A percentile compares a stretch with the other conserved stretches of the same genome.
Evolutionary conservation across 2,329 filamentous ascomycete genomes (phyloP).

Genomic region (Fusarium odoratissimum): DNA sequence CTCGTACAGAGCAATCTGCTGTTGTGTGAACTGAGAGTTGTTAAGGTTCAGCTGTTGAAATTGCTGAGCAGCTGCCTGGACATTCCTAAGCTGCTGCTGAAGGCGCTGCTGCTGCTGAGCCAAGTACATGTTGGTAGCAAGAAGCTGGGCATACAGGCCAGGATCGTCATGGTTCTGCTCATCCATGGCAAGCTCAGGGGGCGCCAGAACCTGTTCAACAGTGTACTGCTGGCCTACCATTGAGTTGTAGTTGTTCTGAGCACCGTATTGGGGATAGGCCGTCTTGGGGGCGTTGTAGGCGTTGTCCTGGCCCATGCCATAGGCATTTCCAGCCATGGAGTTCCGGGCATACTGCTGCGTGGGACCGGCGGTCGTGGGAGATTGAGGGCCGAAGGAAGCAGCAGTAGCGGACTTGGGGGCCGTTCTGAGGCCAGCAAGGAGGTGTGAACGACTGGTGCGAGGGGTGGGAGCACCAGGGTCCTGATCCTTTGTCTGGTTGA

Average conservation of each 20-base stretch:
- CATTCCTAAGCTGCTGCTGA: slow-evolving; percentile 88
- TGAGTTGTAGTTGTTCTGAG: slow-evolving; percentile 49
- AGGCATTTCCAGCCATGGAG: slow-evolving; percentile 58
- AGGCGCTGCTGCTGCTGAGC: slow-evolving; percentile 95
- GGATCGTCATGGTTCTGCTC: slow-evolving; percentile 81
- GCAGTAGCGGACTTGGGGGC: slow-evolving; percentile 87
- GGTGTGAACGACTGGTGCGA: slow-evolving; percentile 92
- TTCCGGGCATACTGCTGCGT: slow-evolving; percentile 58
- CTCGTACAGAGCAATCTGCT: slow-evolving; percentile 60
- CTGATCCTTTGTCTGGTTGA: slow-evolving; percentile 76
- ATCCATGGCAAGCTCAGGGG: slow-evolving; percentile 81
- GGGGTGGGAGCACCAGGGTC: slow-evolving; percentile 79
- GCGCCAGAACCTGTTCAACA: slow-evolving; percentile 89
- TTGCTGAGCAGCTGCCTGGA: slow-evolving; percentile 86
- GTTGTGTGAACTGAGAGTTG: slow-evolving; percentile 59
- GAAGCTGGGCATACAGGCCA: slow-evolving; percentile 84
- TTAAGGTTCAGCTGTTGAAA: slow-evolving; percentile 81
- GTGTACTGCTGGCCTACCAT: slow-evolving; percentile 68
- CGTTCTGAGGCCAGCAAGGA: slow-evolving; percentile 92
- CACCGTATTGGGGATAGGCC: slow-evolving; percentile 62
- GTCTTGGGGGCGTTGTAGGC: slow-evolving; percentile 67
- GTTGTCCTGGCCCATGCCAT: slow-evolving; percentile 57
- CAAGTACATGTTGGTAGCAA: slow-evolving; percentile 91
- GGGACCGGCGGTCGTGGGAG: slow-evolving; percentile 59
- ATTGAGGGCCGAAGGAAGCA: slow-evolving; percentile 77